Evolutionary conservation across 2,329 filamentous ascomycete genomes (phyloP).

Genomic region (Thelonectria rubi): DNA sequence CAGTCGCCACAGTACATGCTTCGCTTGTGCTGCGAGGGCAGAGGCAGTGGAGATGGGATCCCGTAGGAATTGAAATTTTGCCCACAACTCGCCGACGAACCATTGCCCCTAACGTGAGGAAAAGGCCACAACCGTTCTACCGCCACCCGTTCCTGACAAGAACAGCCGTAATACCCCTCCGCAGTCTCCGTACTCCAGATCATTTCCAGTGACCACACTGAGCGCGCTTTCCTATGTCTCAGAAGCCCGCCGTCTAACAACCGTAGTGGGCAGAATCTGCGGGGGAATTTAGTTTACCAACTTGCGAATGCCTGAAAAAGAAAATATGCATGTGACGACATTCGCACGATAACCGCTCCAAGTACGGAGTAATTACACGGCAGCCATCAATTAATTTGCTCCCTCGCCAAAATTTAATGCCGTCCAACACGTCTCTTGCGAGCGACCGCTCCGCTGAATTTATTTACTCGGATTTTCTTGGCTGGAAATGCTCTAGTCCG

Average conservation of each 20-base stretch:
- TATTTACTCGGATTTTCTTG: not conserved
- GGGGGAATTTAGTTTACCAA: not conserved
- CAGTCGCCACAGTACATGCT: constrained; percentile 35
- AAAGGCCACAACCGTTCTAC: constrained; percentile 10
- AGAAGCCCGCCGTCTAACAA: not conserved
- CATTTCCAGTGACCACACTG: too few species aligned
- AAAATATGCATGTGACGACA: constrained; percentile 7
- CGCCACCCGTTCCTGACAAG: constrained; percentile 18
- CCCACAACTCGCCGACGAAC: constrained; percentile 15
- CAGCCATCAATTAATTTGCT: not conserved
- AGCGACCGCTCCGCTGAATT: not conserved
- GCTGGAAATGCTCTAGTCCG: not conserved
- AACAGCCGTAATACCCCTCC: constrained; percentile 3
- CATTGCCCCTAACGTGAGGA: constrained; percentile 3
- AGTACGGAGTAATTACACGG: too few species aligned
- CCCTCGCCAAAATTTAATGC: not conserved
- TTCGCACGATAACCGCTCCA: not conserved
- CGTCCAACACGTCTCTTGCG: not conserved
- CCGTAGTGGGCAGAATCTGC: constrained; percentile 6
- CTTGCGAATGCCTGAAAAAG: not conserved
- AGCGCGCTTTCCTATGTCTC: constrained; percentile 9
- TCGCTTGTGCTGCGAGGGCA: constrained; percentile 22
- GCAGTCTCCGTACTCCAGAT: not conserved
- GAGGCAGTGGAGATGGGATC: constrained; percentile 9
- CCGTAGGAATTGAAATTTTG: constrained; percentile 34